Percentiles rank a stretch among this genome's conserved stretches.
These are phyloP conservation scores for Rhizoctonia solani DNA, from an alignment of 1,284 basidiomycete species.

Conservation along the genomic window DNA sequence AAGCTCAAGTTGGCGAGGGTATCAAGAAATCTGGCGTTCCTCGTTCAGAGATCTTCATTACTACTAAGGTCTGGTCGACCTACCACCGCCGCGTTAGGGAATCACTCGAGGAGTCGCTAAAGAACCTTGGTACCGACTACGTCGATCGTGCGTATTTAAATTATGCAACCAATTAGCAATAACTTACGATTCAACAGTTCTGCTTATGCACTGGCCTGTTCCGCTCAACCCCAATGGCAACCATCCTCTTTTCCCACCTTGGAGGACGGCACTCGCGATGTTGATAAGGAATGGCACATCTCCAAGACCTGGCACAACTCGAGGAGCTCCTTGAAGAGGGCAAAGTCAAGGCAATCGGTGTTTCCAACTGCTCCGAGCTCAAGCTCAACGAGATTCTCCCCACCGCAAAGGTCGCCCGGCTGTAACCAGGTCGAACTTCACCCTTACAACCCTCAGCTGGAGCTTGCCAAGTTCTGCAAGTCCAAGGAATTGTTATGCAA, in stretches of 20 bases:
- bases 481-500: conserved; percentile 70
- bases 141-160: conserved; percentile 63
- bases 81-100: conserved; percentile 76
- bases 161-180: background rate
- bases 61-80: conserved; percentile 51
- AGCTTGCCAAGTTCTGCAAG: conserved; percentile 68
- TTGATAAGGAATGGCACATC: conserved; percentile 67
- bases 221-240: conserved; percentile 75
- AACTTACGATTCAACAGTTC: conserved; percentile 52
- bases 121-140: conserved; percentile 75
- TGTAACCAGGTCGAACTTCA: conserved; percentile 72
- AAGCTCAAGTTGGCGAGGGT: conserved; percentile 84
- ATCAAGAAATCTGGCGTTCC: conserved; percentile 77
- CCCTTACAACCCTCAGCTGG: conserved; percentile 76
- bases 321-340: conserved; percentile 61
- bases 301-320: conserved; percentile 80
- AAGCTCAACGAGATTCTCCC: conserved; percentile 51
- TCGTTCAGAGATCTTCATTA: conserved; percentile 79
- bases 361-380: conserved; percentile 63
- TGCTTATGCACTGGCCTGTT: conserved; percentile 84
- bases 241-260: conserved; percentile 69
- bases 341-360: conserved; percentile 81
- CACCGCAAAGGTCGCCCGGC: conserved; percentile 64
- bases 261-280: conserved; percentile 69
- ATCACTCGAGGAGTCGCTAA: conserved; percentile 70